Evolutionary conservation across 2,329 filamentous ascomycete genomes (phyloP), one percentile per base, ranked within the genome.

Genomic region (Gaeumannomyces tritici): DNA sequence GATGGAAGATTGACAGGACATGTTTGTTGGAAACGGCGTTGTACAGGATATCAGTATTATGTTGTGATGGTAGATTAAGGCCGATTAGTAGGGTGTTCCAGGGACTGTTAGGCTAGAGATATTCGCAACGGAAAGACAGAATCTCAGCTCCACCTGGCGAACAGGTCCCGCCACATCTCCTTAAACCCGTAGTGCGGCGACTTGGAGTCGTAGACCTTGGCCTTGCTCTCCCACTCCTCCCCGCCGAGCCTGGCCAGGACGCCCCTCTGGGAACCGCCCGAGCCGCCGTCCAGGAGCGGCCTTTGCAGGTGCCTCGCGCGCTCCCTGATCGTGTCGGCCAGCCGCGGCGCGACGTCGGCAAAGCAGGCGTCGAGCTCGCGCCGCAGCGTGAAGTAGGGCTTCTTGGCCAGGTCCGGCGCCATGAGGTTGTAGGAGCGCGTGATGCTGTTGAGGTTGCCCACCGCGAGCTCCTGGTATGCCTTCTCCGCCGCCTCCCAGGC

Each of bases 351-450:
- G 1, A 96, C 88, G 64, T 96, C 93, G 0, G 91, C 89, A 70
- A 87, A 98, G 72, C 93, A 97, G 3, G 84, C 80, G 33, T 81
- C 82, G 21, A 98, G 80, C 75, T 99, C 95, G 59, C 93, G 85
- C 57, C 92, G 85, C 9, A 98, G 83, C 2, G 82, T 87, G 70
- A 91, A 92, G 73, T 98, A 98, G 0, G 93, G 91, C 73, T 96
- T 96, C 75, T 95, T 96, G 2, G 93, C 93, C 1, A 96, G 81
- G 62, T 91, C 88, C 0, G 95, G 95, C 0, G 95, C 93, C 86
- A 96, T 93, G 3, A 98, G 83, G 69, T 98, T 98, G 78, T 99
- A 99, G 18, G 90, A 90, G 29, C 95, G 85, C 9, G 91, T 89
- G 59, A 96, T 80, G 33, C 77, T 74, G 74, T 98, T 98, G 62